These are phyloP conservation scores for Ganoderma meredithae DNA, from an alignment of 1,284 basidiomycete species.

Conservation along the genomic window DNA sequence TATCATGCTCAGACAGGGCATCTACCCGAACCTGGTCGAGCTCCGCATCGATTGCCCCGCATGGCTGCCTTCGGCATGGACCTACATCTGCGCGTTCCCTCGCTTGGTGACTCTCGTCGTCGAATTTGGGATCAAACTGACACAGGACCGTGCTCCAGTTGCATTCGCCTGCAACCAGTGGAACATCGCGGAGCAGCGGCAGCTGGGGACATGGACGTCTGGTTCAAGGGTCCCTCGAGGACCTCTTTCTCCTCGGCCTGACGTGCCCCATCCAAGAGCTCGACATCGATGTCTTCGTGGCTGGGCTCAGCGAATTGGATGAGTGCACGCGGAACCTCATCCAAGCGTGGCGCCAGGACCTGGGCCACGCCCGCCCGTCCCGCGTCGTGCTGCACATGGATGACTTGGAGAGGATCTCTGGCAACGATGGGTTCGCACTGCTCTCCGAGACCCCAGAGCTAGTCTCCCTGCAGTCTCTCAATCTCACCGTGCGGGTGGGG, in stretches of 20 bases:
- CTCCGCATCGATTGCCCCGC: neutral
- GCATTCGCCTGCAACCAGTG: neutral
- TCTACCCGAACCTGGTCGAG: neutral
- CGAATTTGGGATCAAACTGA: neutral
- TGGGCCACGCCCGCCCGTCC: neutral
- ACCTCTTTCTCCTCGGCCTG: neutral
- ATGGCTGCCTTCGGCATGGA: neutral
- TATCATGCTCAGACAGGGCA: neutral
- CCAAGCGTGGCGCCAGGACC: neutral
- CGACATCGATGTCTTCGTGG: neutral
- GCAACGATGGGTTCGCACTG: neutral
- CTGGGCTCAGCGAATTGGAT: neutral
- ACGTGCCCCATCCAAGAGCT: neutral
- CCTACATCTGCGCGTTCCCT: conserved; percentile 1
- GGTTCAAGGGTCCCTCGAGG: neutral
- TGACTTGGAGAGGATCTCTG: neutral
- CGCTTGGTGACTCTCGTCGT: neutral
- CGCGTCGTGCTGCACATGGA: neutral
- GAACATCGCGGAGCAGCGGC: neutral
- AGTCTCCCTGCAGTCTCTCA: neutral
- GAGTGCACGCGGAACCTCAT: too few species aligned
- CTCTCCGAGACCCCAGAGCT: neutral
- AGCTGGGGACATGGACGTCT: neutral
- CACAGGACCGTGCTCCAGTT: neutral
- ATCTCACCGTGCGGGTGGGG: neutral